Percentiles rank a stretch among this genome's conserved stretches.
Evolutionary conservation across 2,329 filamentous ascomycete genomes (phyloP).

Genomic region (Thelonectria rubi): DNA sequence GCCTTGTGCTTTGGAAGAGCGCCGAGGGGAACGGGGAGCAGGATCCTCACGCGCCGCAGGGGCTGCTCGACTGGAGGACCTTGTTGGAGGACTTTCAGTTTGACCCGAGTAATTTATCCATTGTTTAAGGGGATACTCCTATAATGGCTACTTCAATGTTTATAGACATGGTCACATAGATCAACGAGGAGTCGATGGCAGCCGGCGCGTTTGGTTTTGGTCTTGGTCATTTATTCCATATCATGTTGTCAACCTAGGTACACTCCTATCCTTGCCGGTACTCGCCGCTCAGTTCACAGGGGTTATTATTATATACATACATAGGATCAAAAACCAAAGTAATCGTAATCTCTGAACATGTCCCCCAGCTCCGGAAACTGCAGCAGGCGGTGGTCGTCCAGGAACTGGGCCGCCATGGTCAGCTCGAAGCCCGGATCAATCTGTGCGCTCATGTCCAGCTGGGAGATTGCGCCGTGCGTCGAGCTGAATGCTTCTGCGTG

Average conservation of each 20-base stretch:
- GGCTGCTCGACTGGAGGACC: slow-evolving; percentile 42
- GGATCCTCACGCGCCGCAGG: slow-evolving; percentile 21
- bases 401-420: neutral
- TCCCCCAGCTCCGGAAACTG: slow-evolving; percentile 19
- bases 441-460: neutral
- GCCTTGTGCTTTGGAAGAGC: neutral
- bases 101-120: slow-evolving; percentile 37
- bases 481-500: neutral
- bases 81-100: slow-evolving; percentile 44
- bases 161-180: neutral
- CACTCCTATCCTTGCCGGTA: too few relatives aligned
- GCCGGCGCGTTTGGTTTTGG: too few relatives aligned
- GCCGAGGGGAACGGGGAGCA: slow-evolving; percentile 7
- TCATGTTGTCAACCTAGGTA: too few relatives aligned
- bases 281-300: too few relatives aligned
- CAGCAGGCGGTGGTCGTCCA: slow-evolving; percentile 2
- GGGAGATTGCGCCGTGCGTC: neutral
- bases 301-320: neutral
- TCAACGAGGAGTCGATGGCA: too few relatives aligned
- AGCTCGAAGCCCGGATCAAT: slow-evolving; percentile 7
- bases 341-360: slow-evolving; percentile 22
- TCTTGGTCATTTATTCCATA: too few relatives aligned
- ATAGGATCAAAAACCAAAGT: slow-evolving; percentile 15
- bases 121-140: slow-evolving; percentile 25
- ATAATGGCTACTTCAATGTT: neutral